phyloP scores from a whole-genome alignment of 2,329 filamentous ascomycete genomes.

The Chaetothyriales sp. region DNA sequence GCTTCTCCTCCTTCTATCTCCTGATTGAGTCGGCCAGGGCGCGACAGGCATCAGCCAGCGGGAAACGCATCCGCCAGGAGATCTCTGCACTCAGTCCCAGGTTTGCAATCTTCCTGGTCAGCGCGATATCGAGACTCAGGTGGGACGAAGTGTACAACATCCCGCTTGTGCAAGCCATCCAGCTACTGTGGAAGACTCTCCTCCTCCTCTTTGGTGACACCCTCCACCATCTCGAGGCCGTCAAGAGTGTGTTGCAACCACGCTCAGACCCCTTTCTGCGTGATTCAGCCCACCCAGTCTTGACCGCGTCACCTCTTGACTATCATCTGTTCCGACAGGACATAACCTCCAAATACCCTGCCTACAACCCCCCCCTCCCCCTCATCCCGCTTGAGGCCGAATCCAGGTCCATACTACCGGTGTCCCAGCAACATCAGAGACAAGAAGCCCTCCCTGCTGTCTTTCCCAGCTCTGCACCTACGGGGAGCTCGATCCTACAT shows the following conservation, averaged over 20 bases:
- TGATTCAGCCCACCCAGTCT: slow-evolving; percentile 48
- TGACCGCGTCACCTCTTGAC: slow-evolving; percentile 86
- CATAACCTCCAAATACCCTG: slow-evolving; percentile 93
- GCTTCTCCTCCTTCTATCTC: slow-evolving; percentile 17
- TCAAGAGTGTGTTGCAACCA: slow-evolving; percentile 55
- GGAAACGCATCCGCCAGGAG: slow-evolving; percentile 7
- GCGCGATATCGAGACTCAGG: slow-evolving; percentile 34
- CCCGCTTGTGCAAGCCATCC: slow-evolving; percentile 55
- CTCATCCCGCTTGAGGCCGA: slow-evolving; percentile 76
- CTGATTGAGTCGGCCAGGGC: slow-evolving; percentile 15
- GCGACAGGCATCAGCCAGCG: slow-evolving; percentile 4
- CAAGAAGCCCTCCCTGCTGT: slow-evolving; percentile 43
- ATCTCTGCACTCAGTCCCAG: slow-evolving; percentile 13
- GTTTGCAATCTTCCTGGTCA: slow-evolving; percentile 14
- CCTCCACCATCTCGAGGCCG: slow-evolving; percentile 49
- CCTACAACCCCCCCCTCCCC: slow-evolving; percentile 79
- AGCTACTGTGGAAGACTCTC: slow-evolving; percentile 85
- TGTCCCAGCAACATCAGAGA: slow-evolving; percentile 58
- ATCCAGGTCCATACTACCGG: slow-evolving; percentile 79
- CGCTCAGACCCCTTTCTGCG: slow-evolving; percentile 44
- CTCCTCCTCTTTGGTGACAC: slow-evolving; percentile 74
- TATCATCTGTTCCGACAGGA: slow-evolving; percentile 95
- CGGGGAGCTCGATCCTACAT: slow-evolving; percentile 63
- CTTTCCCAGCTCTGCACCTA: slow-evolving; percentile 27
- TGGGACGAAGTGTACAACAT: slow-evolving; percentile 49